Evolutionary conservation across 306 rosid genomes (phyloP), one percentile per base, ranked within the genome.

Genomic region (Abrus precatorius): DNA sequence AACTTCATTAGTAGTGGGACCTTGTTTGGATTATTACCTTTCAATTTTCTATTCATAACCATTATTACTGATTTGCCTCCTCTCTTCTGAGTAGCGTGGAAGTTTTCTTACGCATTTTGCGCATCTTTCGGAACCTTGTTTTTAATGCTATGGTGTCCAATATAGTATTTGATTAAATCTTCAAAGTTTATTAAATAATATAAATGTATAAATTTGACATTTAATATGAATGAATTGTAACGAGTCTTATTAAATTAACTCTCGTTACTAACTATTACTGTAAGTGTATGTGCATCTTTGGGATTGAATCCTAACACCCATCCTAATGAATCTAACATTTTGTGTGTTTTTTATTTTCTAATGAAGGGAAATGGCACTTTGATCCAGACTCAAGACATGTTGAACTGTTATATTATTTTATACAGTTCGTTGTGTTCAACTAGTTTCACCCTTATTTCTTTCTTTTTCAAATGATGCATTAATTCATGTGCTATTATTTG

Each of bases 1-100:
- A 33, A 36, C 28, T 20, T 34, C 63, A 44, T 44, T 8, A 74
- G 20, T 81, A n/a, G 63, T 53, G 69, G 79, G 69, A 54, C 75
- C 80, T 29, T 29, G 6, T 2, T 62, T 61, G 1, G 12, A 71
- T 50, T 9, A 40, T 44, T 28, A 34, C 34, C 20, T 52, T 77
- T 65, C 74, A 36, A 5, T 52, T 63, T 36, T n/a, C 6, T 20
- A 12, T 54, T 66, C 61, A 53, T 66, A 7, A 60, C 60, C 33
- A 27, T 75, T 5, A 45, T 70, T 13, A 9, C 4, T 45, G 0
- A 7, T 33, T 45, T 44, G 5, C 45, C 5, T 11, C 41, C 12
- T 63, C 48, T 36, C 20, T 12, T 54, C 6, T 7, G 6, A 38
- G 12, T 13, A 60, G 5, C 36, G 33, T 29, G 68, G 78, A 8